Evolutionary conservation across 2,329 filamentous ascomycete species (phyloP).

Genomic region (Botrytis deweyae): DNA sequence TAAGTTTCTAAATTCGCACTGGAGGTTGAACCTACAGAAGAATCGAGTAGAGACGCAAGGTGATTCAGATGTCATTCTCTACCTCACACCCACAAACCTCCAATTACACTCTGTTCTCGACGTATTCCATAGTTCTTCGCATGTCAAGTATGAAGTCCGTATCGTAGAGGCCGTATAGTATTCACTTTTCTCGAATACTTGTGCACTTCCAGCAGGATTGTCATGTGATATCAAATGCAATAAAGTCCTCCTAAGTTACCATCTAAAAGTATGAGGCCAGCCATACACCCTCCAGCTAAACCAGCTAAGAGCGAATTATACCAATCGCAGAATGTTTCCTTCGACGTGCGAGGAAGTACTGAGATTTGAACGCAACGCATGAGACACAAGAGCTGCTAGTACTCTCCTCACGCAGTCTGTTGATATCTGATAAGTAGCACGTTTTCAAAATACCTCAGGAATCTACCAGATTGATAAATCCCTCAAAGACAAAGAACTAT

Average conservation of each 20-base stretch:
- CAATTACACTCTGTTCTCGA: neutral
- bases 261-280: neutral
- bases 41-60: neutral
- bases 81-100: neutral
- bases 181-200: neutral
- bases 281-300: neutral
- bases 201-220: neutral
- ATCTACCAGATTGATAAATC: neutral
- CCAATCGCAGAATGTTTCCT: neutral
- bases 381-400: neutral
- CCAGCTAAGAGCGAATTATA: neutral
- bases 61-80: neutral
- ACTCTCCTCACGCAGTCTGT: neutral
- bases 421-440: neutral
- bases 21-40: neutral
- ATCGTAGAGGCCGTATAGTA: neutral
- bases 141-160: neutral
- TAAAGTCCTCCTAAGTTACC: neutral
- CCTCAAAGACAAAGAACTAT: neutral
- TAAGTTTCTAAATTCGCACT: neutral
- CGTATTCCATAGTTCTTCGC: neutral
- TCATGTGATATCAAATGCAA: neutral
- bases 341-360: neutral
- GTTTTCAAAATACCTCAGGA: neutral
- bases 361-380: neutral